phyloP scores from a whole-genome alignment of 1,284 basidiomycete species.

The Ceratobasidium sp. region DNA sequence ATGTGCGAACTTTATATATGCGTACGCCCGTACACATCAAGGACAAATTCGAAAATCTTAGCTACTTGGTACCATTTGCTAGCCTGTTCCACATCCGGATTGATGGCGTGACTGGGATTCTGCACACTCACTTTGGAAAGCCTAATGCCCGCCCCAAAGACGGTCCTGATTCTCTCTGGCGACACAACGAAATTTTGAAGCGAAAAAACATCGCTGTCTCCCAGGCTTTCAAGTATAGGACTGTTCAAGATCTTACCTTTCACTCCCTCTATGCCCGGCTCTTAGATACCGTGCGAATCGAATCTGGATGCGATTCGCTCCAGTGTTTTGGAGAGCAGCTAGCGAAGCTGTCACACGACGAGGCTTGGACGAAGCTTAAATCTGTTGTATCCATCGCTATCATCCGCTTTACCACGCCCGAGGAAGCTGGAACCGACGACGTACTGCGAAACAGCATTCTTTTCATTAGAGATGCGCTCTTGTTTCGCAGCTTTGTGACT shows the following conservation, averaged over 20 bases:
- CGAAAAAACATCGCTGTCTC: slow-evolving; percentile 1
- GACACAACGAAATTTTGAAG: slow-evolving; percentile 13
- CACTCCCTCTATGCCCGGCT: slow-evolving; percentile 25
- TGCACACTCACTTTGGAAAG: slow-evolving; percentile 19
- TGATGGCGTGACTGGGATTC: background rate
- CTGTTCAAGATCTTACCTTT: slow-evolving; percentile 8
- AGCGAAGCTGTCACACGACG: background rate
- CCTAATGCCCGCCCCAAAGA: slow-evolving; percentile 5
- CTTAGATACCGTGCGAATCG: background rate
- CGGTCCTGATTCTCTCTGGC: slow-evolving; percentile 1
- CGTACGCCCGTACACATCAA: slow-evolving; percentile 7
- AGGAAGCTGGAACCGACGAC: slow-evolving; percentile 8
- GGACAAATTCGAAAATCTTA: background rate
- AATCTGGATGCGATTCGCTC: slow-evolving; percentile 15
- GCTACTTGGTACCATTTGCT: slow-evolving; percentile 1
- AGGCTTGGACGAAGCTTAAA: slow-evolving; percentile 8
- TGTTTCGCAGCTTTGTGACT: slow-evolving; percentile 24
- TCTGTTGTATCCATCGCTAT: background rate
- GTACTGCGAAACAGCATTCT: slow-evolving; percentile 2
- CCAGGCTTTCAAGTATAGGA: slow-evolving; percentile 10
- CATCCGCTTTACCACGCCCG: slow-evolving; percentile 1
- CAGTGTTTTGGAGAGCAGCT: background rate
- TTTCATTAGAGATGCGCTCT: slow-evolving; percentile 9
- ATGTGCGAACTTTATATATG: background rate
- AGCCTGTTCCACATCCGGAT: slow-evolving; percentile 14